Evolutionary conservation across 2,329 filamentous ascomycete species (phyloP), one percentile per base, ranked within the genome.

Genomic region (Lecanosticta acicola): DNA sequence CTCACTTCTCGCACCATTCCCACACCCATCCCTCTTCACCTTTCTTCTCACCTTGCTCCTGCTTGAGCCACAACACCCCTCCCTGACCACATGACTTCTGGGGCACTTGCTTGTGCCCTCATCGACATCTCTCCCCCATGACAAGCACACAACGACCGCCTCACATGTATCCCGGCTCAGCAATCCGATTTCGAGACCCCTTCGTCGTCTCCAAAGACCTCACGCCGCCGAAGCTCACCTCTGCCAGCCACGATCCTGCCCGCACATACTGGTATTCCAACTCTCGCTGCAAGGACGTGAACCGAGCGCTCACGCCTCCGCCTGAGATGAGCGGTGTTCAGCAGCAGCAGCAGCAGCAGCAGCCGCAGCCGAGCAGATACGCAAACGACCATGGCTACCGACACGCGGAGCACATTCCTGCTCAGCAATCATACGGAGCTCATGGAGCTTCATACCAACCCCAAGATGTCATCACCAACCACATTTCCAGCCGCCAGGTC

Each of bases 301-400:
- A 49, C 20, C 48, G 57, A 46, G 54, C 61, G 35, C 57, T 61
- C 33, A 66, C 64, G 3, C 65, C 64, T 36, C 64, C 65, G 34
- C 61, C 59, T 45, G 65, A 67, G 39, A 67, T 67, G 65, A 60
- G 57, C 46, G 49, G 54, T 45, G 46, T 55, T 37, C 50, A 56
- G 41, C 49, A 56, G 32, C 41, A 52, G 32, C 14, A 53, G 32
- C 47, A 51, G 44, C 50, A 56, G 42, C 49, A 55, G 29, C 41
- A 52, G 32, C 14, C 54, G 32, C 47, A 51, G 44, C 53, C 53
- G 24, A 51, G 33, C 37, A 47, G 52, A 49, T 55, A 55, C 32
- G 51, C 50, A 40, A 59, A 58, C 55, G 58, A 65, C 46, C 53
- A 57, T 42, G 55, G 53, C 37, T 39, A 55, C 39, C 51, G 54